Evolutionary conservation across 176 grass and related monocot genomes (phyloP).

Genomic region (Raddia distichophylla): DNA sequence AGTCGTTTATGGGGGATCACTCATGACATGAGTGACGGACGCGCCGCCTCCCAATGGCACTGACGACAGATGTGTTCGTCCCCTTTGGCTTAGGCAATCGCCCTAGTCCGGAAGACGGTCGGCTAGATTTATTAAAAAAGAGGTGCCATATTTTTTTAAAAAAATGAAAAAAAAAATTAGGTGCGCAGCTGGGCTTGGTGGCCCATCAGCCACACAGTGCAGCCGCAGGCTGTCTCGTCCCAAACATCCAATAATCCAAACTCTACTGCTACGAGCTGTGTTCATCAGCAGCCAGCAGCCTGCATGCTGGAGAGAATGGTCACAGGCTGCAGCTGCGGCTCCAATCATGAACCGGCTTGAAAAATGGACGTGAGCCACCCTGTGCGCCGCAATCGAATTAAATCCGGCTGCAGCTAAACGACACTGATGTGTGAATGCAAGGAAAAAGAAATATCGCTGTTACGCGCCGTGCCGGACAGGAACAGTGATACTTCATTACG

Average conservation of each 20-base stretch:
- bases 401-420: background rate
- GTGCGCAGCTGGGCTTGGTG: background rate
- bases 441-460: background rate
- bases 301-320: background rate
- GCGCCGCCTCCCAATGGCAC: too few relatives aligned
- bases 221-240: too few relatives aligned
- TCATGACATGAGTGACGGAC: too few relatives aligned
- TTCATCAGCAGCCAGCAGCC: background rate
- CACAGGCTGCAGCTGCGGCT: background rate
- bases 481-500: conserved; percentile 23
- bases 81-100: too few relatives aligned
- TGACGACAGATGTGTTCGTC: too few relatives aligned
- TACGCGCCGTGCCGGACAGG: conserved; percentile 1
- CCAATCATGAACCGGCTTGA: conserved; percentile 12
- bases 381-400: background rate
- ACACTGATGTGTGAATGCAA: conserved; percentile 10
- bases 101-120: too few relatives aligned
- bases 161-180: too few relatives aligned
- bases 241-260: background rate
- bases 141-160: too few relatives aligned
- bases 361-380: background rate
- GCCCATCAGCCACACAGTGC: background rate
- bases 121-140: too few relatives aligned
- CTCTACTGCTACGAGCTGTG: background rate
- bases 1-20: too few relatives aligned